A percentile compares a stretch with the other conserved stretches of the same genome.
Evolutionary conservation across 2,329 filamentous ascomycete species (phyloP).

Genomic region (Cercospora sp.): DNA sequence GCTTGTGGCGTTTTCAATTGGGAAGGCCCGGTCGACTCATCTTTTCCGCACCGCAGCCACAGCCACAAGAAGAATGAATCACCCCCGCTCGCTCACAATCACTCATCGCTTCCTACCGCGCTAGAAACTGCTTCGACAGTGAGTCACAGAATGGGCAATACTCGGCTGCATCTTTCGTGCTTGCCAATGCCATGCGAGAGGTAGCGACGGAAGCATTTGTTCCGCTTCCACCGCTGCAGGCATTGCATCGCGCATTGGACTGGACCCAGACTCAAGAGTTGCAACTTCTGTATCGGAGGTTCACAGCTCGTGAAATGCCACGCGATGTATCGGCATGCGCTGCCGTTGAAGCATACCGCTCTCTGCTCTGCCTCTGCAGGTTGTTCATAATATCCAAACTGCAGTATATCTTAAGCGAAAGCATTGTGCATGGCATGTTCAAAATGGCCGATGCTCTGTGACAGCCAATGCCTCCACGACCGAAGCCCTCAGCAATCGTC

Average conservation of each 20-base stretch:
- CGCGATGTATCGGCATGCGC: background rate
- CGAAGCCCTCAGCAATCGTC: background rate
- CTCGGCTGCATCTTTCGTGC: background rate
- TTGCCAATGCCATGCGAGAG: background rate
- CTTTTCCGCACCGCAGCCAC: slow-evolving; percentile 4
- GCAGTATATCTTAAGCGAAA: no score
- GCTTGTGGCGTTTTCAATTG: slow-evolving; percentile 5
- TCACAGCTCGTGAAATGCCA: background rate
- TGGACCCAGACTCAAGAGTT: background rate
- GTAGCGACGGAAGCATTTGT: background rate
- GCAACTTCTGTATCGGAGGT: background rate
- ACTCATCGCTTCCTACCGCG: background rate
- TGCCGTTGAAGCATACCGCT: background rate
- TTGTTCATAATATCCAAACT: background rate
- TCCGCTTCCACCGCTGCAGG: background rate
- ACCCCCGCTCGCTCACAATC: slow-evolving; percentile 1
- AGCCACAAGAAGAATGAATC: background rate
- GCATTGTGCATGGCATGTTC: background rate
- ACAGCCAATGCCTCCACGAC: background rate
- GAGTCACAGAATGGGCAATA: slow-evolving; percentile 1
- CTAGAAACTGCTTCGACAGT: background rate
- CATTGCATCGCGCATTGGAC: background rate
- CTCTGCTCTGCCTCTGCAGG: background rate
- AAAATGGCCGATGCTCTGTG: background rate
- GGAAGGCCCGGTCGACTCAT: slow-evolving; percentile 2